These are phyloP conservation scores for Tricholoma hemisulphureum DNA, from an alignment of 768 basidiomycete species.

Conservation along the genomic window DNA sequence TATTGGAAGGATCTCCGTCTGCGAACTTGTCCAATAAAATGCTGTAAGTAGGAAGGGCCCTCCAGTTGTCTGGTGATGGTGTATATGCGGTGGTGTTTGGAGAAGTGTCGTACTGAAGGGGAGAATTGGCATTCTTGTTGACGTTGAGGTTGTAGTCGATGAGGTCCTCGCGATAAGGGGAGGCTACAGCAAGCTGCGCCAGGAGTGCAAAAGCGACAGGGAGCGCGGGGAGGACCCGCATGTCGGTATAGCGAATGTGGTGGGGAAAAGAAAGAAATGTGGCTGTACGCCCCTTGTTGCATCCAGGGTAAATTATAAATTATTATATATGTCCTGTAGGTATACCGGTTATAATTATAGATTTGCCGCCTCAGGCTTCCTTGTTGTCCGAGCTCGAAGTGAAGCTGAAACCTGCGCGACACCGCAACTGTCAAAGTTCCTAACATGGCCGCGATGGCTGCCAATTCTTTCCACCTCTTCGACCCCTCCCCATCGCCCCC, in stretches of 20 bases:
- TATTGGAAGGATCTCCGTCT: constrained; percentile 89
- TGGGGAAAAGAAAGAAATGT: not conserved
- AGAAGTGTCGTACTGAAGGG: constrained; percentile 61
- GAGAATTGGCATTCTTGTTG: constrained; percentile 67
- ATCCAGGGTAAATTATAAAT: too few relatives aligned
- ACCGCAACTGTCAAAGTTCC: not conserved
- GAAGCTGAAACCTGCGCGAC: too few relatives aligned
- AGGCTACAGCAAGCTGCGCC: constrained; percentile 42
- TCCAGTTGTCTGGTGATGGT: constrained; percentile 83
- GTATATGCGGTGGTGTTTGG: constrained; percentile 69
- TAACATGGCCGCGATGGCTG: constrained; percentile 16
- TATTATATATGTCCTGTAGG: too few relatives aligned
- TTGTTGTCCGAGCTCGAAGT: too few relatives aligned
- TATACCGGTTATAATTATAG: too few relatives aligned
- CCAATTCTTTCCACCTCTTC: constrained; percentile 12
- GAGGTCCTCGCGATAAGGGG: constrained; percentile 68
- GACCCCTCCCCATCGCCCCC: constrained; percentile 24
- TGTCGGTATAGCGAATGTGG: constrained; percentile 17
- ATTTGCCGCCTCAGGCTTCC: too few relatives aligned
- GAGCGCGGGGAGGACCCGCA: constrained; percentile 51
- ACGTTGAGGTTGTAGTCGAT: constrained; percentile 75
- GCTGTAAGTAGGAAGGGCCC: constrained; percentile 75
- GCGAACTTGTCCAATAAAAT: constrained; percentile 91
- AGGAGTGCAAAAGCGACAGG: constrained; percentile 35
- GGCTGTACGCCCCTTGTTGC: too few relatives aligned